A percentile compares a stretch with the other conserved stretches of the same genome.
Conservation (phyloP, 495 filamentous ascomycete species). For the Delitschia confertaspora region DNA sequence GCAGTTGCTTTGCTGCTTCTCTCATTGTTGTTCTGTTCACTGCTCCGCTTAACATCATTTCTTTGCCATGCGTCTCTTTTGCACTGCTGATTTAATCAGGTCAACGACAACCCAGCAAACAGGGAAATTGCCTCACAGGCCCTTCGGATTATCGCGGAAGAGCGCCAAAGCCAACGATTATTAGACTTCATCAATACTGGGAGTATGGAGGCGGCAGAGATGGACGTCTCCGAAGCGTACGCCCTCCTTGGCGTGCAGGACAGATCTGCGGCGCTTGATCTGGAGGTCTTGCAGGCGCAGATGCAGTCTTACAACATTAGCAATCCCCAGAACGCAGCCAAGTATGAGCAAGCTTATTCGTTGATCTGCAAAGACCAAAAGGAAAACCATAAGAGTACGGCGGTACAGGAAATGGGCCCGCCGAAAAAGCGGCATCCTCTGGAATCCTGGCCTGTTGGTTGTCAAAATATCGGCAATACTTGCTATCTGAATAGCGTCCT, state of each 20-base stretch:
- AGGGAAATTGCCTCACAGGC: conserved; percentile 46
- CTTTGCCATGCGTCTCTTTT: neutral
- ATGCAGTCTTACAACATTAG: conserved; percentile 32
- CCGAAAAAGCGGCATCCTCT: conserved; percentile 13
- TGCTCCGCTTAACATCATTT: no score
- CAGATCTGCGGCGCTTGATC: conserved; percentile 31
- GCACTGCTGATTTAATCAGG: conserved; percentile 20
- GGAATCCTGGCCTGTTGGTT: conserved; percentile 62
- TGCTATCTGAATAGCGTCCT: conserved; percentile 96
- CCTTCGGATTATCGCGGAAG: conserved; percentile 47
- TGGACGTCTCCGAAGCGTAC: conserved; percentile 52
- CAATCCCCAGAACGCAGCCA: conserved; percentile 4
- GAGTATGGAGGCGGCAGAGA: conserved; percentile 40
- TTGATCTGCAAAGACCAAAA: conserved; percentile 14
- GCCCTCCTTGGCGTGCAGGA: conserved; percentile 47
- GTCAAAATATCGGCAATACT: conserved; percentile 91
- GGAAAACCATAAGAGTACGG: conserved; percentile 1
- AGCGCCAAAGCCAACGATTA: conserved; percentile 46
- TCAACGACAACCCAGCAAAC: conserved; percentile 41
- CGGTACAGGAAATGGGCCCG: neutral
- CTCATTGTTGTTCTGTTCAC: no score
- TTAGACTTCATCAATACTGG: conserved; percentile 50
- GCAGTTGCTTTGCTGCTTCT: no score
- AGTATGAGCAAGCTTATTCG: conserved; percentile 11
- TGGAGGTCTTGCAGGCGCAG: conserved; percentile 4